Base-by-base conservation (phyloP, 805 yeast species). In the Metschnikowia amazonensis region DNA sequence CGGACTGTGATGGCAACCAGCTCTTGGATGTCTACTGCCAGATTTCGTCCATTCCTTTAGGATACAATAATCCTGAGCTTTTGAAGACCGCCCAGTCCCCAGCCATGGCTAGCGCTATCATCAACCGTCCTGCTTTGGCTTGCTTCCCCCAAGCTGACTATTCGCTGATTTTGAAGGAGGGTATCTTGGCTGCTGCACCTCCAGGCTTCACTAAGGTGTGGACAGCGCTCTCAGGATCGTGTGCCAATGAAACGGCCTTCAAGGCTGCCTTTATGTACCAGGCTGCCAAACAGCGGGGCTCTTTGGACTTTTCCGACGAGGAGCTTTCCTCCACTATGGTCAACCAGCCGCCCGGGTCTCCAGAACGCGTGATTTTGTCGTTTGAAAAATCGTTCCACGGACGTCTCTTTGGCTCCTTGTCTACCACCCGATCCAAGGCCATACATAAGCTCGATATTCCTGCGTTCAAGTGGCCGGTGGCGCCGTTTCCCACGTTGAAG, bases 241-340 rank as follows among this genome's bases (percentile, higher is more conserved):
- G 78, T 62, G 87, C 87, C 44, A 82, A 82, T 53, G 88, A 82
- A 60, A 72, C 81, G 48, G 88, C 88, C 1, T 81, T 73, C 65
- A 82, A 82, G 56, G 88, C 88, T 13, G 86, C 85, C 1, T 80
- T 80, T 59, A 80, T 82, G 78, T 79, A 76, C 61, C 79, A 75
- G 60, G 81, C 77, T 53, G 74, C 79, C 25, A 72, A 75, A 52
- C 69, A 66, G 51, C 75, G 88, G 62, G 81, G 79, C 24, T 55
- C 61, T 2, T 56, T 60, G 43, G 74, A 68, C 34, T 77, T 78
- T 57, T 60, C 77, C 1, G 53, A 51, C 14, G 79, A 74, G 54
- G 81, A 78, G 52, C 61, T 74, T 50, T 46, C 56, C 0, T 67
- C 78, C 5, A 76, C 72, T 9, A 77, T 78, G 82, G 61, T 72